Evolutionary conservation across 2,329 filamentous ascomycete genomes (phyloP), one percentile per base, ranked within the genome.

Genomic region (Didymella pinodella): DNA sequence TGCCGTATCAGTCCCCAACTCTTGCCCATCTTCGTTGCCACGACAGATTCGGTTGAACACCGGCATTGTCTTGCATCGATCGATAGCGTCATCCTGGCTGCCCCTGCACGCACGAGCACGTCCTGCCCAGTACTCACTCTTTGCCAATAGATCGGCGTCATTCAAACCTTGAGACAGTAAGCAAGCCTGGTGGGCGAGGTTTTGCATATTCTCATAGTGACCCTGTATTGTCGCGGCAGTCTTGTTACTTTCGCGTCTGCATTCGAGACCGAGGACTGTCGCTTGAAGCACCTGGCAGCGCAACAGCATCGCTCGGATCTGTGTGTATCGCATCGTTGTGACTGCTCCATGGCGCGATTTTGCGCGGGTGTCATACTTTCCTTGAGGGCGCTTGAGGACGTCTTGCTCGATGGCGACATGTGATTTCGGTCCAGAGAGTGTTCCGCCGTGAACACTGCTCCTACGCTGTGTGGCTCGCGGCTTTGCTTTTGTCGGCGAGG

Each of bases 51-150:
- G 38, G 10, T 22, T 4, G 1, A 11, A 18, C 3, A 14, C 8
- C 4, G 3, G 8, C 4, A 31, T n/a, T 2, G 29, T 20, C 29
- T 25, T 26, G 2, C 25, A 3, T 10, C 26, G 46, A 20, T 26
- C 1, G 18, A n/a, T 7, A 20, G 31, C 46, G 16, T 29, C 16
- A 1, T 10, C 11, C 11, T 54, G 63, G 11, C 65, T 57, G 18
- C 49, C 18, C 2, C 48, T 51, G 8, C 61, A 63, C 7, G 48
- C 64, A 20, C 55, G 61, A 1, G 56, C 68, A 18, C 59, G 26
- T 22, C 65, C 68, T 31, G 54, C 41, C 69, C 69, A 72, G 46
- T 68, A 71, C 40, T 65, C 59, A 25, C 60, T 59, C 2, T 64
- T 55, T 2, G 68, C 65, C 29, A 61, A 61, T 20, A 70, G 38